Evolutionary conservation across 1,139 yeast species (phyloP).

Genomic region (Suhomyces wounanorum): DNA sequence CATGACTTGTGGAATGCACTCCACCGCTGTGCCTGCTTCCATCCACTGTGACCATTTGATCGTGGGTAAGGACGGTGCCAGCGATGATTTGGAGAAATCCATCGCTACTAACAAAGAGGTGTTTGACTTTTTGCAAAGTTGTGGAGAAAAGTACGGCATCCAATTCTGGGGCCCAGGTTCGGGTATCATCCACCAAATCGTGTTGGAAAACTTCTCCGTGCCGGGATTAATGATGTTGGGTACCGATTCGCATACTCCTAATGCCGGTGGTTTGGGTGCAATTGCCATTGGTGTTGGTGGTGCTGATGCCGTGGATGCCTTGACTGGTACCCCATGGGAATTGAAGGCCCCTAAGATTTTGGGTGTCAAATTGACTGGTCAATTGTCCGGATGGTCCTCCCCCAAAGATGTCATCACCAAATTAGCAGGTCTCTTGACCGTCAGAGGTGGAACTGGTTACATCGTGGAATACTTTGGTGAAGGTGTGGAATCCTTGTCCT

Average conservation of each 20-base stretch:
- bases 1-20: constrained; percentile 89
- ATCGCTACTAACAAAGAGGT: constrained; percentile 89
- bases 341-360: constrained; percentile 91
- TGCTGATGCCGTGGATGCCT: constrained; percentile 97
- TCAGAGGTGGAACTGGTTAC: constrained; percentile 96
- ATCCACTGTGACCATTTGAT: constrained; percentile 97
- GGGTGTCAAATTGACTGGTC: constrained; percentile 90
- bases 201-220: constrained; percentile 88
- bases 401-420: constrained; percentile 95
- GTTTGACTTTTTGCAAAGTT: constrained; percentile 85
- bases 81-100: constrained; percentile 69
- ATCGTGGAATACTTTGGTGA: constrained; percentile 95
- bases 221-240: constrained; percentile 97
- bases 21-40: constrained; percentile 89
- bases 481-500: constrained; percentile 81
- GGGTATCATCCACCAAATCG: constrained; percentile 97
- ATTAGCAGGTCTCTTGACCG: constrained; percentile 87
- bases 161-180: constrained; percentile 99
- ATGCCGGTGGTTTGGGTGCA: constrained; percentile 97
- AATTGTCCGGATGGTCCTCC: constrained; percentile 86
- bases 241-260: constrained; percentile 96
- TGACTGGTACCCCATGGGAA: constrained; percentile 99
- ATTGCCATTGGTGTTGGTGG: constrained; percentile 99
- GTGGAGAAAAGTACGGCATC: constrained; percentile 91
- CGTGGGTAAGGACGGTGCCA: constrained; percentile 93